Conservation (phyloP, 202 grass and related monocot species). For the Carex arenaria region DNA sequence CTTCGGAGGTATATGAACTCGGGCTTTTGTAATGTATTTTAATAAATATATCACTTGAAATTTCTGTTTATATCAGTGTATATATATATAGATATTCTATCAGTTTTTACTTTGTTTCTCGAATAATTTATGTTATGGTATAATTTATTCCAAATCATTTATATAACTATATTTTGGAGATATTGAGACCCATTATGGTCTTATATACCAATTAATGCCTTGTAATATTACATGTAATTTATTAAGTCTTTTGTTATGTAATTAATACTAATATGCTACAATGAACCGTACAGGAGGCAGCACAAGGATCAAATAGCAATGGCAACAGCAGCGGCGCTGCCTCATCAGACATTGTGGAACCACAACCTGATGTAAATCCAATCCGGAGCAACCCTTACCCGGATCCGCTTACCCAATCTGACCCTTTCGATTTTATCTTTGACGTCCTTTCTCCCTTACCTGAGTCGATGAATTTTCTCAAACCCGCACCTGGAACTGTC, state of each 20-base stretch:
- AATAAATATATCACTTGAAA: neutral
- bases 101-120: neutral
- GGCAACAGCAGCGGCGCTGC: neutral
- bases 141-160: neutral
- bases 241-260: neutral
- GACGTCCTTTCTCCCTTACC: neutral
- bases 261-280: neutral
- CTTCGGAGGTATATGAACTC: constrained; percentile 20
- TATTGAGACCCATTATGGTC: neutral
- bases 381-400: neutral
- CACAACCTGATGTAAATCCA: neutral
- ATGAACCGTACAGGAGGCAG: neutral
- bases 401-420: neutral
- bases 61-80: neutral
- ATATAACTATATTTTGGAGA: neutral
- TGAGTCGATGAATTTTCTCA: neutral
- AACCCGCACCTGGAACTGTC: neutral
- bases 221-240: neutral
- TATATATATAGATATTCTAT: neutral
- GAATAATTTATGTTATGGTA: neutral
- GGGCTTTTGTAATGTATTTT: neutral
- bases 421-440: neutral
- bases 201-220: neutral
- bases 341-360: neutral
- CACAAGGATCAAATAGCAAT: neutral